Base-by-base conservation (phyloP, 2,329 filamentous ascomycete species). In the Verticillium tricorpus region DNA sequence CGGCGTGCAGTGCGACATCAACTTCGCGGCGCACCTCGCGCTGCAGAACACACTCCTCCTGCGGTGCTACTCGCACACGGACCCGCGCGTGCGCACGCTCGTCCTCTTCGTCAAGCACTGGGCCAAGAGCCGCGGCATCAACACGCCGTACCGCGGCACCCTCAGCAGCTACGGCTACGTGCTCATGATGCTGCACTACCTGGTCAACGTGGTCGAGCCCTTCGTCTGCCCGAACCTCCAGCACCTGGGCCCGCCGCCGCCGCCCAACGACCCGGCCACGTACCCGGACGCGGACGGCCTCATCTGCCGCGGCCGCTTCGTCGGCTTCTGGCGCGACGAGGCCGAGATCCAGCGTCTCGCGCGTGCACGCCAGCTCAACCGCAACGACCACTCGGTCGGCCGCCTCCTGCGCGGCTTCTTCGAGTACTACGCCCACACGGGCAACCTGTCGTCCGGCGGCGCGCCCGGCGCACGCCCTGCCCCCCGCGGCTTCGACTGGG, bases 101-200 rank as follows among this genome's bases (percentile, higher is more conserved):
- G 87, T 96, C 1, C 77, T 96, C 9, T 96, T 97, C 71, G 81
- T 97, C 71, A 97, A 97, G 74, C 85, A 92, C 65, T 97, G 93
- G 93, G 92, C 92, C 31, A 96, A 95, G 73, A 82, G 83, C 32
- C 87, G 93, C 56, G 90, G 88, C 65, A 93, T 97, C 76, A 97
- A 97, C 75, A 91, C 89, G 52, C 88, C 91, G 2, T 96, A 96
- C 71, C 88, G 89, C 40, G 93, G 93, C 52, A 96, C 92, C 0
- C 79, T 97, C 19, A 93, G 90, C 59, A 94, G 91, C 67, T 97
- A 97, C 69, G 93, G 93, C 58, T 97, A 94, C 74, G 92, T 95
- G 5, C 78, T 97, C 45, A 96, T 97, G 93, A 88, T 96, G 5
- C 79, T 97, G 17, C 93, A 97, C 74, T 97, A 94, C 70, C 84